Evolutionary conservation across 306 rosid genomes (phyloP), one percentile per base, ranked within the genome.

Genomic region (Cucurbita maxima): DNA sequence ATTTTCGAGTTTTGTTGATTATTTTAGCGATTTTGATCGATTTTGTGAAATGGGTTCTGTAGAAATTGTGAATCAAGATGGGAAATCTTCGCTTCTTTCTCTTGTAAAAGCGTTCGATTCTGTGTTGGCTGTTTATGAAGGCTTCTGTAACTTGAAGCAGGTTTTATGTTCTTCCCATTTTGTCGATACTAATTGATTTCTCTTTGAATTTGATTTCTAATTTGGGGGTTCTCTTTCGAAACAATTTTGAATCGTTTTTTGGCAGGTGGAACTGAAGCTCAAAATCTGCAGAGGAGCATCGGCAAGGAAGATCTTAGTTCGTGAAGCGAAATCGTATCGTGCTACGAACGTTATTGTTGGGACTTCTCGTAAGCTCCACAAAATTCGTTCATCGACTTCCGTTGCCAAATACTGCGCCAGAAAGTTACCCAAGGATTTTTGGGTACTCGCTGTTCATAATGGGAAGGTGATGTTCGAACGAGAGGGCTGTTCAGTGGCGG

Each of bases 91-190:
- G 55, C 83, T 91, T 78, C 91, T 95, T 73, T 89, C 97, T 57
- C 90, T 91, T 76, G 92, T 91, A 63, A 91, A 88, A 71, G 88
- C 99, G 15, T 95, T 95, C 77, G 96, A 95, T 83, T 83, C 99
- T 88, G 99, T 91, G 76, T 89, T 95, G 70, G 87, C 88, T 55
- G 96, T 89, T 56, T 95, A 91, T 58, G 96, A 95, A 85, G 97
- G 99, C 60, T 95, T 91, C 90, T 95, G 99, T 79, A 89, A 88
- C 82, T 83, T 95, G 82, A 95, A 88, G 47, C 99, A 95, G 99
- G 99, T 93, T 76, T 36, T 41, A 70, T 86, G 57, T 36, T 41
- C 41, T 71, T 51, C 45, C 11, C 10, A 58, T 66, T 44, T 18
- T 60, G 10, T 43, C 22, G 41, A 44, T 9, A 8, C 61, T 9